Base-by-base conservation (phyloP, 2,329 filamentous ascomycete genomes). In the Fusarium redolens region DNA sequence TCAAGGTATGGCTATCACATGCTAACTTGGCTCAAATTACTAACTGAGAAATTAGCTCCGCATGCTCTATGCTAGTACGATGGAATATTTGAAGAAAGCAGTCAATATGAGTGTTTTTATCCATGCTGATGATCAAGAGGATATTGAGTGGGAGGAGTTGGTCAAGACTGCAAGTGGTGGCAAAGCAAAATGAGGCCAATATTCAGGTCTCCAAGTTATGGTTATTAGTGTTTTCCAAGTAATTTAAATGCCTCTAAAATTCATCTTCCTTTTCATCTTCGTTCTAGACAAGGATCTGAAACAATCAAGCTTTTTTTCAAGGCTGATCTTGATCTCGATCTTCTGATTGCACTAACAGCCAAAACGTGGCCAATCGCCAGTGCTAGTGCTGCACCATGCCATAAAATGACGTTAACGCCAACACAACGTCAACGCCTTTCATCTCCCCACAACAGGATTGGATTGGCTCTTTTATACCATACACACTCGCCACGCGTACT, bases 1-100 rank as follows among this genome's bases (percentile, higher is more conserved):
- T 75, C 38, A 75, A 71, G 72, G 73, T 75, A 54, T 20, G 20
- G 22, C 17, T 33, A 20, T 40, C 35, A 47, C 44, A 33, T 31
- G n/a, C 13, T 18, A 6, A 17, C 3, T 7, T 2, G n/a, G 33
- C 20, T 41, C 4, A 10, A 10, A 10, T 14, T 22, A 6, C 22
- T 48, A 33, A 48, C 11, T 22, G 17, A 4, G 4, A 25, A 28
- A 12, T 6, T 14, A 75, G 73, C 61, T 71, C 37, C 73, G 73
- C 13, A 75, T 71, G 72, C 47, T 75, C 11, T 72, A 75, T n/a
- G 72, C 73, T 15, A 75, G 64, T 20, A 75, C 72, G 2, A 69
- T 68, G 58, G 72, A 75, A n/a, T 48, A 72, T n/a, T 14, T 75
- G n/a, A 75, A 73, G 22, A 73, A 40, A 7, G 62, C 70, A 18